These are phyloP conservation scores for Plasmodium yoelii DNA, from an alignment of 169 alveolate genomes.

Conservation along the genomic window DNA sequence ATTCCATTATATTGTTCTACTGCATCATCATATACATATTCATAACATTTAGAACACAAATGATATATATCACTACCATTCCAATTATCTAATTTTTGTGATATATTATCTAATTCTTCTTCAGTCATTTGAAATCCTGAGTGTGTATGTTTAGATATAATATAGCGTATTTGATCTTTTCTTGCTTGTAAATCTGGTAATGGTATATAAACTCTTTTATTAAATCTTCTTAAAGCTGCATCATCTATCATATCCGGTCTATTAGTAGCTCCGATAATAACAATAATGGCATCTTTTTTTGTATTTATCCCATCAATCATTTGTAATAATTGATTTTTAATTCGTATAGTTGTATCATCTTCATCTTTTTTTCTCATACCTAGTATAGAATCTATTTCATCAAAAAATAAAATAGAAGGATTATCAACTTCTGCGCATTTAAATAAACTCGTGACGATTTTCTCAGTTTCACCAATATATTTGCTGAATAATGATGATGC, in stretches of 20 bases:
- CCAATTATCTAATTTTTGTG: conserved; percentile 88
- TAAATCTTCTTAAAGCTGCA: conserved; percentile 95
- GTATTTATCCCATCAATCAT: conserved; percentile 95
- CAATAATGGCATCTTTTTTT: conserved; percentile 82
- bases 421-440: conserved; percentile 91
- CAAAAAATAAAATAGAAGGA: conserved; percentile 95
- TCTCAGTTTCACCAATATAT: conserved; percentile 95
- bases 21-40: conserved; percentile 90
- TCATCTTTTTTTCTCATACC: conserved; percentile 92
- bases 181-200: conserved; percentile 93
- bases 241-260: conserved; percentile 96
- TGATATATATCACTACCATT: conserved; percentile 89
- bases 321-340: conserved; percentile 94
- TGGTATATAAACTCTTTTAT: conserved; percentile 93
- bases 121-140: conserved; percentile 82
- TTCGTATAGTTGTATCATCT: conserved; percentile 92
- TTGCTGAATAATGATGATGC: conserved; percentile 94
- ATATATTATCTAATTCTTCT: conserved; percentile 85
- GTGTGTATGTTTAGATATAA: conserved; percentile 84
- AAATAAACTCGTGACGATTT: conserved; percentile 92
- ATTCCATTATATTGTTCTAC: conserved; percentile 87
- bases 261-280: conserved; percentile 95
- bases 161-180: conserved; percentile 87
- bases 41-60: conserved; percentile 91
- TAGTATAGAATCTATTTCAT: conserved; percentile 95